A percentile compares a stretch with the other conserved stretches of the same genome.
Evolutionary conservation across 257 asterid genomes (phyloP).

Genomic region (Vinca minor): DNA sequence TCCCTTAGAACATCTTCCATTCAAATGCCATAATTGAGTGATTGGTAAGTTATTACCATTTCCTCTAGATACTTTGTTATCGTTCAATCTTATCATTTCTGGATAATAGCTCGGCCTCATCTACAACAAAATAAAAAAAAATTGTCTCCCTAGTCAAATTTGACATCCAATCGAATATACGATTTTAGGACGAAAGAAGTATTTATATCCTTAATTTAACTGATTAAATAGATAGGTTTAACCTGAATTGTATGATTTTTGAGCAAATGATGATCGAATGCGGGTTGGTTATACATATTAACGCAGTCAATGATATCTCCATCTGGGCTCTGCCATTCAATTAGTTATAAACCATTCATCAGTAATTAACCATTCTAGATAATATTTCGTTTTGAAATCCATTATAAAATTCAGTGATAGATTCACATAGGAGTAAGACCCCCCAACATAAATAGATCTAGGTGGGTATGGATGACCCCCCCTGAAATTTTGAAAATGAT

Average conservation of each 20-base stretch:
- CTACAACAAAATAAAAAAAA: conserved; percentile 23
- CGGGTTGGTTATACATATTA: conserved; percentile 59
- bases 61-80: conserved; percentile 27
- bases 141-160: too few relatives aligned
- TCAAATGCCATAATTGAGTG: conserved; percentile 59
- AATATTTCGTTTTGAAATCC: too few relatives aligned
- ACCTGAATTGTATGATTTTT: conserved; percentile 77
- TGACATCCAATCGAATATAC: too few relatives aligned
- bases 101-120: conserved; percentile 77
- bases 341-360: too few relatives aligned
- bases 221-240: conserved; percentile 7
- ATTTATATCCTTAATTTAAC: neutral
- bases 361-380: too few relatives aligned
- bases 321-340: conserved; percentile 80
- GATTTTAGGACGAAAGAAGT: too few relatives aligned
- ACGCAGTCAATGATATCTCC: conserved; percentile 87
- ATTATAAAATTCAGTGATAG: too few relatives aligned
- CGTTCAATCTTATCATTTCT: conserved; percentile 34
- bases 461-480: too few relatives aligned
- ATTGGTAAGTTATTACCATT: conserved; percentile 25
- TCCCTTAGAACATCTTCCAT: conserved; percentile 67
- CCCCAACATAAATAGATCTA: too few relatives aligned
- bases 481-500: too few relatives aligned
- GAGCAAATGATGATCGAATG: conserved; percentile 71
- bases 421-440: too few relatives aligned